Conservation (phyloP, 352 stramenopile genomes). For the Globisporangium irregulare region DNA sequence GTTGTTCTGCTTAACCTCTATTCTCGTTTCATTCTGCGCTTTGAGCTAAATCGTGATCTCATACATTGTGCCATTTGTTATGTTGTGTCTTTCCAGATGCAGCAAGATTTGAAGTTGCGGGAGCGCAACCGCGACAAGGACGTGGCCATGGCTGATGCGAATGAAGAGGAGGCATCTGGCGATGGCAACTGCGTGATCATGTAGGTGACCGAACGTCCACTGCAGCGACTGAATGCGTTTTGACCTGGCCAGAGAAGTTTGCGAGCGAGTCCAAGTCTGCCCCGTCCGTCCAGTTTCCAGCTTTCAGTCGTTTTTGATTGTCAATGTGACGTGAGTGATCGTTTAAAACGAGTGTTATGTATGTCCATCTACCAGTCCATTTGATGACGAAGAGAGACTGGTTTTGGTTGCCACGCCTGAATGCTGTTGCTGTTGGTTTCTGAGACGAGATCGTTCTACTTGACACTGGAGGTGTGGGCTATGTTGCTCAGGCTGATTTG, state of each 20-base stretch:
- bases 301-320: not conserved
- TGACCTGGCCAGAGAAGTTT: not conserved
- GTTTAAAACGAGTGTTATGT: not conserved
- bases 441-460: too few relatives aligned
- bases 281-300: not conserved
- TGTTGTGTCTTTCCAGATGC: constrained; percentile 30
- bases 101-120: constrained; percentile 24
- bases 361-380: not conserved
- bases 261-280: not conserved
- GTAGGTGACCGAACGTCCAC: not conserved
- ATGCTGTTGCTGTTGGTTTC: too few relatives aligned
- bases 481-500: too few relatives aligned
- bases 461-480: too few relatives aligned
- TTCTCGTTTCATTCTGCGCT: not conserved
- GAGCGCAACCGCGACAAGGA: constrained; percentile 2
- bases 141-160: not conserved
- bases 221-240: not conserved
- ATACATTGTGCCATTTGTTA: not conserved
- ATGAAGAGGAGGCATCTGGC: not conserved
- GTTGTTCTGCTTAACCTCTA: not conserved
- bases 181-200: constrained; percentile 17
- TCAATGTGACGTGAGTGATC: not conserved
- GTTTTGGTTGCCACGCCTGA: not conserved
- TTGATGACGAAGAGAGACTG: not conserved
- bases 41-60: constrained; percentile 3